Evolutionary conservation across 176 grass and related monocot genomes (phyloP), one percentile per base, ranked within the genome.

Genomic region (Raddia distichophylla): DNA sequence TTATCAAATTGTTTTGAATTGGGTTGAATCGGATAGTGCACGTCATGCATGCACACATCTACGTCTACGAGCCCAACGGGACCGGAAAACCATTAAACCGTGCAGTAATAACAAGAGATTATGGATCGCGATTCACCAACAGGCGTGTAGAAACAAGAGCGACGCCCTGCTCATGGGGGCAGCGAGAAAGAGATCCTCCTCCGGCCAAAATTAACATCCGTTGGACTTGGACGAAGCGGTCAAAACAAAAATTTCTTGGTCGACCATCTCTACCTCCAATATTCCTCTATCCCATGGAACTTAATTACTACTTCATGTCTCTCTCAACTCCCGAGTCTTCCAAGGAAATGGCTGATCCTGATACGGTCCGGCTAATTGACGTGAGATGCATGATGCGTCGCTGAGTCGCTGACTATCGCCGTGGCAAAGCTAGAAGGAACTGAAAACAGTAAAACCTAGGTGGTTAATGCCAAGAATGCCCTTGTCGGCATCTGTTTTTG

Each of bases 131-230:
- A 17, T 40, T 19, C 9, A 19, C 4, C 10, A 10, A 53, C 32
- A 48, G 8, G 64, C 60, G 56, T 56, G 57, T 55, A 76, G 9
- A 46, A 8, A 71, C 15, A 3, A 27, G 47, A 40, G 73, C 20
- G 50, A 66, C 58, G 84, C 84, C 84, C 76, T 57, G 67, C 58
- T 73, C 68, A 15, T 8, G 7, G 22, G 67, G 84, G 84, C 68
- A 44, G 8, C 2, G 56, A 3, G 83, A 85, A 1, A 34, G 10
- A 64, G 83, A 85, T 40, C n/a, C 51, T 61, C 1, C 56, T 7
- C 50, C 7, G 7, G 5, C 77, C 62, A 69, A 43, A 32, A 56
- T 65, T 79, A 37, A 12, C 10, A 48, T 3, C 32, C 27, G 48
- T 19, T 11, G 45, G 15, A 27, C 27, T 71, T 16, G 7, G 69